Evolutionary conservation across 345 rosid genomes (phyloP).

Genomic region (thale cress (Arabidopsis thaliana)): DNA sequence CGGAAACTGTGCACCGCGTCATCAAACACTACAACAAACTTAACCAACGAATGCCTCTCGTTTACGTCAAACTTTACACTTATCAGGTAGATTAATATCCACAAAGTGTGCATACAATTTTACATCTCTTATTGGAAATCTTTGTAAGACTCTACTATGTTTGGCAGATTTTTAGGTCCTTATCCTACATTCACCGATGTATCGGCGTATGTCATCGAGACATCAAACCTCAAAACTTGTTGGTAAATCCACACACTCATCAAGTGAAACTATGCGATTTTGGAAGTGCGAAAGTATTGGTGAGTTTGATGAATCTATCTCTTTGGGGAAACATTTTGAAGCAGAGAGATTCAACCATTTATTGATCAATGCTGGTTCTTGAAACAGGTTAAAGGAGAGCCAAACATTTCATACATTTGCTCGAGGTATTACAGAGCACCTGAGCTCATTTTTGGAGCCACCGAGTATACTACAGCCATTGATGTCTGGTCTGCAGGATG

Average conservation of each 20-base stretch:
- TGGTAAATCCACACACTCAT: constrained; percentile 98
- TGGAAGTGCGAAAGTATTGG: constrained; percentile 99
- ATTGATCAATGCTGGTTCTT: constrained; percentile 27
- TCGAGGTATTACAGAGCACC: constrained; percentile 99
- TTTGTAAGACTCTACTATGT: neutral
- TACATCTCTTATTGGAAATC: neutral
- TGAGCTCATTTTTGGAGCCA: constrained; percentile 96
- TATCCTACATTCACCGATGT: constrained; percentile 84
- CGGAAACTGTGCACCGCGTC: constrained; percentile 94
- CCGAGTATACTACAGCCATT: constrained; percentile 93
- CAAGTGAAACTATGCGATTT: constrained; percentile 95
- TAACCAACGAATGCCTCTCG: constrained; percentile 89
- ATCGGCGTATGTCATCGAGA: constrained; percentile 96
- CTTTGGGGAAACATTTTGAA: neutral
- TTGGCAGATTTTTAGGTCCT: constrained; percentile 86
- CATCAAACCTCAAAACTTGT: constrained; percentile 95
- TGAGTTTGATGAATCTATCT: constrained; percentile 43
- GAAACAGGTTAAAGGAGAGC: constrained; percentile 90
- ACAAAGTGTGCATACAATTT: neutral
- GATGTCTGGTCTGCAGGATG: constrained; percentile 99
- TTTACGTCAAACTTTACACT: constrained; percentile 86
- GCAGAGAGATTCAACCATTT: neutral
- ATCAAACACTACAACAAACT: constrained; percentile 88
- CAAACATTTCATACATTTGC: constrained; percentile 92
- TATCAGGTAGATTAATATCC: constrained; percentile 64